Base-by-base conservation (phyloP, 129 eudicot genomes). In the Ambrosia artemisiifolia region DNA sequence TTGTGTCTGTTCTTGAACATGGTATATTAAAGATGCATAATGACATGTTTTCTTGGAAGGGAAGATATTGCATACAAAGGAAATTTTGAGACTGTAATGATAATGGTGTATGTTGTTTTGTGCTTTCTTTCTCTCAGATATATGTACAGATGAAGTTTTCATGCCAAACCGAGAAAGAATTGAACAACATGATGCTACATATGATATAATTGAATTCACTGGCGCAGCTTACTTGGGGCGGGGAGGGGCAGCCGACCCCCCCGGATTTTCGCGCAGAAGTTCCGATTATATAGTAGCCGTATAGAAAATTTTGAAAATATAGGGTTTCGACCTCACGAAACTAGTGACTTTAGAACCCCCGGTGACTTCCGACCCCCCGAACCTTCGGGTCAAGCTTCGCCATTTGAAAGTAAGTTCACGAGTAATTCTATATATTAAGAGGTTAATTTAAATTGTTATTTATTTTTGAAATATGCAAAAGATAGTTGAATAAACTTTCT, bases 371-470 rank as follows among this genome's bases (percentile, higher is more conserved):
- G n/a, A n/a, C n/a, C n/a, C n/a, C n/a, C n/a, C n/a, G n/a, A n/a
- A n/a, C n/a, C n/a, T n/a, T n/a, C n/a, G n/a, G n/a, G n/a, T n/a
- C n/a, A n/a, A n/a, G n/a, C n/a, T n/a, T n/a, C n/a, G n/a, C n/a
- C n/a, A n/a, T n/a, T 4, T 3, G n/a, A 48, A 40, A 10, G 44
- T 48, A 48, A 48, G 54, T 48, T 48, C 7, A 48, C 4, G 18
- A 4, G 54, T 48, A 48, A 6, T 14, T 48, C 54, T 13, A 5
- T 48, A 48, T 48, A 5, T 48, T 48, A n/a, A 20, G 13, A 28
- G 55, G 13, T 38, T 56, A 5, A 34, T 38, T 56, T 70, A 9
- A 6, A 51, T 62, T 73, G 48, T 48, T 73, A 73, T 16, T 16
- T 62, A 17, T 16, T 47, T 63, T 3, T 48, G 19, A 19, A 33